Evolutionary conservation across 306 rosid genomes (phyloP).

Genomic region (Lablab purpureus): DNA sequence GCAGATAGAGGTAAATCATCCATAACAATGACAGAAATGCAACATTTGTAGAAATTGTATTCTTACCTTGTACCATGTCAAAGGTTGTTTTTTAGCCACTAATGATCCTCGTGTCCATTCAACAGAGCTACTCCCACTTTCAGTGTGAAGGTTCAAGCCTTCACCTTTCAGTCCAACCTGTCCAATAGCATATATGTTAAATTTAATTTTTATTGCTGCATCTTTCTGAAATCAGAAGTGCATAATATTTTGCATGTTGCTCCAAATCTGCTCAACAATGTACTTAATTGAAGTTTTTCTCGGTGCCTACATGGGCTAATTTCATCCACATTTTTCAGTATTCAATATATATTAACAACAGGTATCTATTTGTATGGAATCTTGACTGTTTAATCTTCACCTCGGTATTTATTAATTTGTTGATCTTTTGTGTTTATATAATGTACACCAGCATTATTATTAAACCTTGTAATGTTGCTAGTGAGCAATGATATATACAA

Average conservation of each 20-base stretch:
- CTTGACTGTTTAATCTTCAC: not conserved
- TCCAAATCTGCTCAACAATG: slow-evolving; percentile 13
- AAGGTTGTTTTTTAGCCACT: slow-evolving; percentile 58
- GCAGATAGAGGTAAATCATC: slow-evolving; percentile 19
- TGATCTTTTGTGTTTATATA: not conserved
- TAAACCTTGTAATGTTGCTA: slow-evolving; percentile 17
- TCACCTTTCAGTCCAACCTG: slow-evolving; percentile 95
- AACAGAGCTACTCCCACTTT: slow-evolving; percentile 56
- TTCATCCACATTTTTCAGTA: slow-evolving; percentile 12
- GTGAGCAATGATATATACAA: not conserved
- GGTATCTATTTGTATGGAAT: not conserved
- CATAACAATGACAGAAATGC: slow-evolving; percentile 10
- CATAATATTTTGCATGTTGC: slow-evolving; percentile 2
- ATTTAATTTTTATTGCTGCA: not conserved
- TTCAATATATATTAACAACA: slow-evolving; percentile 4
- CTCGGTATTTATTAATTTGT: not conserved
- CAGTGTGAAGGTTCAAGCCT: slow-evolving; percentile 60
- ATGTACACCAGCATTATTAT: not conserved
- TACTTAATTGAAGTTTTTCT: not conserved
- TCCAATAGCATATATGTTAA: slow-evolving; percentile 40
- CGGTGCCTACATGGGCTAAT: not conserved
- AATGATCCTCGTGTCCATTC: slow-evolving; percentile 64
- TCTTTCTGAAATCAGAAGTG: not conserved
- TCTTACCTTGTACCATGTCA: slow-evolving; percentile 97
- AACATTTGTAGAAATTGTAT: slow-evolving; percentile 6